Evolutionary conservation across 306 rosid species (phyloP).

Genomic region (Prunus fruticosa): DNA sequence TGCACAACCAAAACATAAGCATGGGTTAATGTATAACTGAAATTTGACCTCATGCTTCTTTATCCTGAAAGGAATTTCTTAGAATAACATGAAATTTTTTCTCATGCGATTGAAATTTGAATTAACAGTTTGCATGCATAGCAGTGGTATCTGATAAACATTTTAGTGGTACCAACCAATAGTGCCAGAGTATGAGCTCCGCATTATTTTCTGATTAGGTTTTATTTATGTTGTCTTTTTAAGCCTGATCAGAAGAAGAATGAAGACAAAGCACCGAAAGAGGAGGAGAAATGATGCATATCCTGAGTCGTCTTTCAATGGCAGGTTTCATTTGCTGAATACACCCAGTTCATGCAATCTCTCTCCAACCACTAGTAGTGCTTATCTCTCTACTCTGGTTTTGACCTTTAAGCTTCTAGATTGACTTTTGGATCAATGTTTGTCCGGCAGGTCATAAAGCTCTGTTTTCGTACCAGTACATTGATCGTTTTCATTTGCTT

Average conservation of each 20-base stretch:
- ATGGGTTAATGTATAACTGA: not conserved
- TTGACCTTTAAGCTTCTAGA: constrained; percentile 5
- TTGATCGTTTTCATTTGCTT: constrained; percentile 12
- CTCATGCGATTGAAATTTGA: not conserved
- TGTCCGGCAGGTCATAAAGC: constrained; percentile 18
- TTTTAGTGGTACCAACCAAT: not conserved
- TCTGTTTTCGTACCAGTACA: not conserved
- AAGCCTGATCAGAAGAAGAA: constrained; percentile 65
- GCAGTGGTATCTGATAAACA: not conserved
- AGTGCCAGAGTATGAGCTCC: not conserved
- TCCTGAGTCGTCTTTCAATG: constrained; percentile 15
- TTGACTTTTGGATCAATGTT: constrained; percentile 14
- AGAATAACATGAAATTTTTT: not conserved
- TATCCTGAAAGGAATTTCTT: not conserved
- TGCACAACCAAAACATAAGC: not conserved
- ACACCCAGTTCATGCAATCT: constrained; percentile 3
- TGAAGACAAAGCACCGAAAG: constrained; percentile 66
- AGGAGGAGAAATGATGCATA: constrained; percentile 56
- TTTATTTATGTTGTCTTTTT: constrained; percentile 20
- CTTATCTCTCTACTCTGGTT: constrained; percentile 17
- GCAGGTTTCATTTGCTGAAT: constrained; percentile 17
- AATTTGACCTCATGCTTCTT: not conserved
- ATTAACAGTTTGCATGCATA: not conserved
- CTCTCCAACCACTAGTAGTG: not conserved
- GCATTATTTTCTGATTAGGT: constrained; percentile 21